phyloP scores from a whole-genome alignment of 164 flowering plant genomes.

The Kingdonia uniflora region DNA sequence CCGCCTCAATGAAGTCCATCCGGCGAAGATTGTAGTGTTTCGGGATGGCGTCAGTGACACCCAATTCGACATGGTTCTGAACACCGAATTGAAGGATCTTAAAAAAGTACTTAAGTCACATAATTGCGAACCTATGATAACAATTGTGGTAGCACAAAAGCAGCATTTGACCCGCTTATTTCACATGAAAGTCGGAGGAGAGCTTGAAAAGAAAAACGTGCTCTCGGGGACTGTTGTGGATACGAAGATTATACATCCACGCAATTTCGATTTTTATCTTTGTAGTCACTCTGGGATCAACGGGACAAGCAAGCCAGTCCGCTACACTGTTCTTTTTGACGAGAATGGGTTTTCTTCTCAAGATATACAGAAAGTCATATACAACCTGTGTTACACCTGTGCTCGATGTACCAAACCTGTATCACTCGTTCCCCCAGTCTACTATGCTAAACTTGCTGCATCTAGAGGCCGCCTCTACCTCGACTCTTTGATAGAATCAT shows the following conservation, averaged over 20 bases:
- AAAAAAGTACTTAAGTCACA: slow-evolving; percentile 21
- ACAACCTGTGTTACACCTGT: slow-evolving; percentile 68
- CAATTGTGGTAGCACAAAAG: slow-evolving; percentile 67
- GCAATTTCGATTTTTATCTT: slow-evolving; percentile 67
- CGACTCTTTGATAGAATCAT: slow-evolving; percentile 28
- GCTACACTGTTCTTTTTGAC: slow-evolving; percentile 62
- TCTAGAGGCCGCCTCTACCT: slow-evolving; percentile 56
- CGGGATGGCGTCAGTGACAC: slow-evolving; percentile 87
- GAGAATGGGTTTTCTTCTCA: slow-evolving; percentile 57
- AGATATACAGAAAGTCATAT: slow-evolving; percentile 53
- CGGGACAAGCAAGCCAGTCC: slow-evolving; percentile 85
- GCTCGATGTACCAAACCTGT: slow-evolving; percentile 80
- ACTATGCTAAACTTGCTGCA: slow-evolving; percentile 74
- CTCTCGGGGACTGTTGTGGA: slow-evolving; percentile 80
- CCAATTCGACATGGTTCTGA: slow-evolving; percentile 78
- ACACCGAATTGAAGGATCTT: slow-evolving; percentile 44
- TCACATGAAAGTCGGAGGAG: slow-evolving; percentile 23
- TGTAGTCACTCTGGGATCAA: slow-evolving; percentile 61
- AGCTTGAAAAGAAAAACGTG: slow-evolving; percentile 36
- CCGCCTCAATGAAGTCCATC: slow-evolving; percentile 26
- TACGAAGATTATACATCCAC: slow-evolving; percentile 41
- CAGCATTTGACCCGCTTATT: slow-evolving; percentile 69
- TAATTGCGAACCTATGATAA: slow-evolving; percentile 42
- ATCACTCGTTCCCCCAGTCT: slow-evolving; percentile 71
- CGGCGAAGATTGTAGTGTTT: slow-evolving; percentile 51